Evolutionary conservation across 495 filamentous ascomycete species (phyloP).

Genomic region (Collariella sp.): DNA sequence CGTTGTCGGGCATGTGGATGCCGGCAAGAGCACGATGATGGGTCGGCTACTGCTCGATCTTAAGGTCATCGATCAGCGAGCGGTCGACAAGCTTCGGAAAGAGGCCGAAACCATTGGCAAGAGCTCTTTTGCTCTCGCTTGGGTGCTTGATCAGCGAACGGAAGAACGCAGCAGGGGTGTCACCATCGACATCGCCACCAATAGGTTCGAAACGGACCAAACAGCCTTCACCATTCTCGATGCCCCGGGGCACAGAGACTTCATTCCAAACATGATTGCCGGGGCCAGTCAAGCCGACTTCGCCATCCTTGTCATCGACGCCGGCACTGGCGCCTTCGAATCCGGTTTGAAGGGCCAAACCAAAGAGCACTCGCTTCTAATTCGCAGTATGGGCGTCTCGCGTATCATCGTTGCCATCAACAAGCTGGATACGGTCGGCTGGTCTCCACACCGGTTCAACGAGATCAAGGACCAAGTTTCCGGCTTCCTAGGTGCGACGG

Average conservation of each 20-base stretch:
- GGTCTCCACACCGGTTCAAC: slow-evolving; percentile 71
- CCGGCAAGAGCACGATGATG: slow-evolving; percentile 97
- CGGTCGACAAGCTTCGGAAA: slow-evolving; percentile 75
- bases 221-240: slow-evolving; percentile 91
- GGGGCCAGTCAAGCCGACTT: slow-evolving; percentile 95
- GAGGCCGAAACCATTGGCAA: slow-evolving; percentile 91
- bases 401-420: slow-evolving; percentile 85
- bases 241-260: slow-evolving; percentile 88
- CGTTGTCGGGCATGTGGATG: slow-evolving; percentile 95
- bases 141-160: slow-evolving; percentile 84
- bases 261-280: slow-evolving; percentile 98
- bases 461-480: slow-evolving; percentile 79
- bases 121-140: slow-evolving; percentile 89
- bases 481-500: slow-evolving; percentile 71
- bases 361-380: slow-evolving; percentile 81
- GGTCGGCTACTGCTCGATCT: slow-evolving; percentile 86
- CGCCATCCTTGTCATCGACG: slow-evolving; percentile 88
- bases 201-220: slow-evolving; percentile 80
- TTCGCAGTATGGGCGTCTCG: slow-evolving; percentile 86
- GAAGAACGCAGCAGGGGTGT: slow-evolving; percentile 85
- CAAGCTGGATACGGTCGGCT: slow-evolving; percentile 79
- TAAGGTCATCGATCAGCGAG: slow-evolving; percentile 75
- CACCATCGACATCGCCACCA: slow-evolving; percentile 95
- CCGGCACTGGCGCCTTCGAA: slow-evolving; percentile 80
- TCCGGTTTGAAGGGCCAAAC: slow-evolving; percentile 90